These are phyloP conservation scores for Bertia moriformis DNA, from an alignment of 2,329 filamentous ascomycete species.

Conservation along the genomic window DNA sequence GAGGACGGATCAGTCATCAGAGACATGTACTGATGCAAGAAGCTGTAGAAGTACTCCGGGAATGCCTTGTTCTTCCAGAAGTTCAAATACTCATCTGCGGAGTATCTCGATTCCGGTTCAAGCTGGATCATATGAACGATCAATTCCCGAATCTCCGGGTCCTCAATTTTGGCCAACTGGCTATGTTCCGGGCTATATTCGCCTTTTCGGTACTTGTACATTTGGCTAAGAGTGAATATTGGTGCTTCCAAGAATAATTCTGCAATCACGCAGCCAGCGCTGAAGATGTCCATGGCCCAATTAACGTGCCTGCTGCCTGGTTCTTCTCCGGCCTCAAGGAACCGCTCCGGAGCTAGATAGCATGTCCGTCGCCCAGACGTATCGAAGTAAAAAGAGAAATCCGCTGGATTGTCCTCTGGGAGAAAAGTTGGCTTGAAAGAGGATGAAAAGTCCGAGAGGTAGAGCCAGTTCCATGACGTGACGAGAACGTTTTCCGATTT, in stretches of 20 bases:
- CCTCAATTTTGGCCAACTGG: constrained; percentile 72
- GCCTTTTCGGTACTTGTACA: constrained; percentile 83
- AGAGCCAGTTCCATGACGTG: constrained; percentile 98
- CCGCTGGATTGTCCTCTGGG: constrained; percentile 89
- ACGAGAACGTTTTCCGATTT: constrained; percentile 95
- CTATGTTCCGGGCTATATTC: constrained; percentile 80
- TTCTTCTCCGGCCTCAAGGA: constrained; percentile 57
- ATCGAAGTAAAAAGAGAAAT: constrained; percentile 97
- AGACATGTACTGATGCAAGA: constrained; percentile 94
- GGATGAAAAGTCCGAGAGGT: constrained; percentile 91
- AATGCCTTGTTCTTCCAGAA: constrained; percentile 90
- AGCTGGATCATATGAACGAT: constrained; percentile 93
- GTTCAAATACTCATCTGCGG: constrained; percentile 82
- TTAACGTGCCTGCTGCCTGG: constrained; percentile 45
- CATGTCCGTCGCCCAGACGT: constrained; percentile 81
- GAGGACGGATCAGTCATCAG: constrained; percentile 82
- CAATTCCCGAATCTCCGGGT: constrained; percentile 74
- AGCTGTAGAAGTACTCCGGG: constrained; percentile 92
- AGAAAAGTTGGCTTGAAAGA: constrained; percentile 88
- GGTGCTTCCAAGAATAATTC: constrained; percentile 90
- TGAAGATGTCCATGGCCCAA: constrained; percentile 99
- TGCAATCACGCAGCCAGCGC: constrained; percentile 88
- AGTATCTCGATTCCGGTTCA: constrained; percentile 80
- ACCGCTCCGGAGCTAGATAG: constrained; percentile 88
- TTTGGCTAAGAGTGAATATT: constrained; percentile 92